These are phyloP conservation scores for Russula abietina DNA, from an alignment of 768 basidiomycete genomes.

Conservation along the genomic window DNA sequence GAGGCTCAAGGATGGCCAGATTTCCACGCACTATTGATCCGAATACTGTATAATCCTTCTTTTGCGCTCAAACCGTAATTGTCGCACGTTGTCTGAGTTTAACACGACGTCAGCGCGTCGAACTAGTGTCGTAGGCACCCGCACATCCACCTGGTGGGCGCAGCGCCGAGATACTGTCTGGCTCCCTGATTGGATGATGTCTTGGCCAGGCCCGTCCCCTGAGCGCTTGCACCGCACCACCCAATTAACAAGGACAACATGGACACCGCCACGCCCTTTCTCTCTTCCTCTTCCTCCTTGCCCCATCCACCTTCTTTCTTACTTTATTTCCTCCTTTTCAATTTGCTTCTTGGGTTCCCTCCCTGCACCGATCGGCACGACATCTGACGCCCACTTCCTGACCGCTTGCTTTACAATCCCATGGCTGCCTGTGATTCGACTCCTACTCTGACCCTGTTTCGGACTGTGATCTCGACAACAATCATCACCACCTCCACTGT, in stretches of 20 bases:
- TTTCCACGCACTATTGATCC: neutral
- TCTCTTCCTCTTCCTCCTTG: neutral
- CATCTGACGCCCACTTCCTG: neutral
- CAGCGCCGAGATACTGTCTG: neutral
- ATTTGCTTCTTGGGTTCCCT: neutral
- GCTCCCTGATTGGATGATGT: conserved; percentile 1
- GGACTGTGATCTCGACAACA: conserved; percentile 17
- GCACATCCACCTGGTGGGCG: conserved; percentile 3
- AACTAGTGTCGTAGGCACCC: neutral
- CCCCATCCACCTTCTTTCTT: neutral
- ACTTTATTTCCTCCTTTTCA: conserved; percentile 1
- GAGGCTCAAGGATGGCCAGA: neutral
- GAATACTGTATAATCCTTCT: neutral
- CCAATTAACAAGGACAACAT: neutral
- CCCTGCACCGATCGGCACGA: neutral
- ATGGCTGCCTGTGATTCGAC: conserved; percentile 18
- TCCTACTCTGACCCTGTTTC: conserved; percentile 20
- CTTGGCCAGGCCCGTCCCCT: neutral
- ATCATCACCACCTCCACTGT: conserved; percentile 15
- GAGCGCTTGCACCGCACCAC: neutral
- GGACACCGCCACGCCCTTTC: conserved; percentile 11
- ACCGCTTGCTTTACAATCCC: neutral
- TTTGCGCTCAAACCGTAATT: neutral
- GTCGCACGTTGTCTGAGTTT: neutral
- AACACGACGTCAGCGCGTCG: neutral